Percentiles rank a stretch among this genome's conserved stretches.
Conservation (phyloP, 306 rosid species). For the Albizia julibrissin region DNA sequence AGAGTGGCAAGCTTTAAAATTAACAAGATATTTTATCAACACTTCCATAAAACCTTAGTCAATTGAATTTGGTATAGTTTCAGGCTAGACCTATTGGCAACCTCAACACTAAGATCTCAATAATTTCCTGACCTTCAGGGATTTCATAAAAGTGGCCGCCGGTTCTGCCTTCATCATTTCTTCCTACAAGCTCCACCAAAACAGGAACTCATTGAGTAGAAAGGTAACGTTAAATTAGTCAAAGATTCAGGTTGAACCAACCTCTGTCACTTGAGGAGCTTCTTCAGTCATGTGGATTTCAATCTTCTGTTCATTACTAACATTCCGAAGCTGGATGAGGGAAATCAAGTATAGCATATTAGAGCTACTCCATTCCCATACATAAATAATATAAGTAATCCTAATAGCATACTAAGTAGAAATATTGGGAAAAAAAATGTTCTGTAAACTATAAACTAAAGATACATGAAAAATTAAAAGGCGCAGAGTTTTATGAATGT, state of each 20-base stretch:
- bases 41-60: too few species aligned
- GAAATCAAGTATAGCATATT: background rate
- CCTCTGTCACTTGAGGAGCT: slow-evolving; percentile 41
- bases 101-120: background rate
- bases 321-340: slow-evolving; percentile 31
- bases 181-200: slow-evolving; percentile 19
- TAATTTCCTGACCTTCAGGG: slow-evolving; percentile 27
- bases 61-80: background rate
- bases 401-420: background rate
- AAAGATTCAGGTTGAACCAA: background rate
- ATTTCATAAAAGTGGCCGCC: slow-evolving; percentile 12
- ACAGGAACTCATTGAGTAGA: background rate
- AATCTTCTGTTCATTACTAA: slow-evolving; percentile 30
- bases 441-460: background rate
- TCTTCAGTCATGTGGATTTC: slow-evolving; percentile 23
- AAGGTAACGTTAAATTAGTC: background rate
- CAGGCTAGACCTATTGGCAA: background rate
- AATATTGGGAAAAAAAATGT: background rate
- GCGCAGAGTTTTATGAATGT: background rate
- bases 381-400: background rate
- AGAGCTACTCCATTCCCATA: background rate
- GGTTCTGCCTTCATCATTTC: slow-evolving; percentile 15
- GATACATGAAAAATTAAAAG: background rate
- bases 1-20: too few species aligned
- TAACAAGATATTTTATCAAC: too few species aligned